Conservation (phyloP, 1,284 basidiomycete species). For the Cryptococcus maquisensis region DNA sequence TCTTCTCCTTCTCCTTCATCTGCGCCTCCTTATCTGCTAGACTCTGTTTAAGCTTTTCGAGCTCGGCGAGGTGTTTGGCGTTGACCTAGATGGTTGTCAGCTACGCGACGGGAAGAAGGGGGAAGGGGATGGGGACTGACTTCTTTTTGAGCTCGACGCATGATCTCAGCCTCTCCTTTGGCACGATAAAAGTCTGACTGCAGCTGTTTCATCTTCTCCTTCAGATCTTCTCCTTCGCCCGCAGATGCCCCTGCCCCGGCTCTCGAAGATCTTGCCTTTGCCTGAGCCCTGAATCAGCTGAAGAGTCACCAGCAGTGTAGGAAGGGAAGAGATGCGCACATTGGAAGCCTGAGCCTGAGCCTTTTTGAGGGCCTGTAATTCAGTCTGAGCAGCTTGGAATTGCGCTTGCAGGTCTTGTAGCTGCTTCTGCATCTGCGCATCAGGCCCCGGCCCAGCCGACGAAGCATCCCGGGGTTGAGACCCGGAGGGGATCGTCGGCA, state of each 20-base stretch:
- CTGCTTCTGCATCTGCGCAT: neutral
- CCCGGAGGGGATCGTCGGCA: conserved; percentile 35
- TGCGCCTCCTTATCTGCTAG: conserved; percentile 31
- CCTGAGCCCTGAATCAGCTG: neutral
- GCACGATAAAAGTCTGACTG: conserved; percentile 32
- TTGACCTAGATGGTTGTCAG: conserved; percentile 13
- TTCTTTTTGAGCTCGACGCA: conserved; percentile 28
- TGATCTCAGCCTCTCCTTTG: conserved; percentile 32
- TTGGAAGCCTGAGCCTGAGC: neutral
- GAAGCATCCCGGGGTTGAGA: conserved; percentile 3
- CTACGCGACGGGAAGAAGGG: neutral
- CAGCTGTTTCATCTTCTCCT: conserved; percentile 16
- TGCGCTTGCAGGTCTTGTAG: neutral
- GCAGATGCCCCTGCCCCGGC: neutral
- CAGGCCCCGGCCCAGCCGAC: conserved; percentile 16
- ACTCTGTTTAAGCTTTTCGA: conserved; percentile 18
- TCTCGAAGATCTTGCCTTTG: neutral
- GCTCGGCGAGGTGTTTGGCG: conserved; percentile 12
- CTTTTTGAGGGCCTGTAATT: neutral
- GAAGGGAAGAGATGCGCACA: too few relatives aligned
- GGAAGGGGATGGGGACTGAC: conserved; percentile 13
- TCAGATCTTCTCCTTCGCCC: conserved; percentile 1
- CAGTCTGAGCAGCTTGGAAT: neutral
- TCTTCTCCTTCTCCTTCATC: conserved; percentile 28
- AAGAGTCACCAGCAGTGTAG: too few relatives aligned